phyloP scores from a whole-genome alignment of 371 early-diverging fungal genomes.

The Mortierella sp. region DNA sequence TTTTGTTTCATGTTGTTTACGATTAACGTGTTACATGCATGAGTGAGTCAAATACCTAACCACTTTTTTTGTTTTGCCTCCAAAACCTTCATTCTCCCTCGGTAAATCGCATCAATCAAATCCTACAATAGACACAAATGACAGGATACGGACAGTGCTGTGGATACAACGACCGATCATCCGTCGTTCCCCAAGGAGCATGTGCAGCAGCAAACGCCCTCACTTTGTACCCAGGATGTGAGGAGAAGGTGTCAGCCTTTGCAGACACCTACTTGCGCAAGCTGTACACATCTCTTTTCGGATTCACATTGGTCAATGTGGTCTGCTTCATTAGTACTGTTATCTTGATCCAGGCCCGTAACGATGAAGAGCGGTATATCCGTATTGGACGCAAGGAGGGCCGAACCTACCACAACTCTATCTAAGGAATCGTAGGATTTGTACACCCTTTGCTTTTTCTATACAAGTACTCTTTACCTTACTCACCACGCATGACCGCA shows the following conservation, averaged over 20 bases:
- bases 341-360: conserved; percentile 57
- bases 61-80: background rate
- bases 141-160: conserved; percentile 49
- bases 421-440: conserved; percentile 15
- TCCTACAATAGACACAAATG: conserved; percentile 27
- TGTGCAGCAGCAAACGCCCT: background rate
- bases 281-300: conserved; percentile 59
- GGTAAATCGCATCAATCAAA: background rate
- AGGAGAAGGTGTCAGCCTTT: conserved; percentile 52
- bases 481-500: no score
- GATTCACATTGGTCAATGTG: conserved; percentile 56
- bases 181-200: conserved; percentile 18
- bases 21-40: no score
- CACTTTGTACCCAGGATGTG: conserved; percentile 32
- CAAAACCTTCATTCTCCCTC: no score
- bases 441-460: background rate
- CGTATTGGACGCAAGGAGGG: conserved; percentile 59
- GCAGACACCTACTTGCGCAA: conserved; percentile 49
- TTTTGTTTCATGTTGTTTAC: no score
- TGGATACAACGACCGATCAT: conserved; percentile 26
- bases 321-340: conserved; percentile 54
- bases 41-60: background rate
- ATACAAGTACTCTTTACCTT: background rate
- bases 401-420: conserved; percentile 45
- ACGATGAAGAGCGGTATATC: conserved; percentile 60